Evolutionary conservation across 2,329 filamentous ascomycete species (phyloP).

Genomic region (Ascochyta pisi): DNA sequence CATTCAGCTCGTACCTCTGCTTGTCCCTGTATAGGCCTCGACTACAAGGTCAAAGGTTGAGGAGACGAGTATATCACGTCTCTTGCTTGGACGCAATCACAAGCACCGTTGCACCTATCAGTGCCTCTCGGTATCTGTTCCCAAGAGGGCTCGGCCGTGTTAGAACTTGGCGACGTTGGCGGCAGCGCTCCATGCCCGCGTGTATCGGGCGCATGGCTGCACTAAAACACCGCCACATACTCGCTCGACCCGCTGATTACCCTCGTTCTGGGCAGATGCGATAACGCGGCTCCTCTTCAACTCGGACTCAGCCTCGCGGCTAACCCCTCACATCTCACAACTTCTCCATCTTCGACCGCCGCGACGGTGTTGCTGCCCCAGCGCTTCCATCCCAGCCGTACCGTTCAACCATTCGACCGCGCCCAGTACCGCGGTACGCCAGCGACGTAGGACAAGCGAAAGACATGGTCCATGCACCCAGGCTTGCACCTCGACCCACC

Average conservation of each 20-base stretch:
- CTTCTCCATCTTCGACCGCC: slow-evolving; percentile 5
- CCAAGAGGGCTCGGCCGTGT: slow-evolving; percentile 15
- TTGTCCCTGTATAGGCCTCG: neutral
- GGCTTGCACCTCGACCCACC: slow-evolving; percentile 22
- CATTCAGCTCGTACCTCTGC: neutral
- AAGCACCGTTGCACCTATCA: slow-evolving; percentile 12
- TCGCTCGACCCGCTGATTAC: slow-evolving; percentile 19
- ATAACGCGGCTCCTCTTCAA: slow-evolving; percentile 21
- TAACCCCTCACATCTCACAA: slow-evolving; percentile 3
- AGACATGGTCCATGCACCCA: slow-evolving; percentile 48
- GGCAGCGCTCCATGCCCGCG: slow-evolving; percentile 7
- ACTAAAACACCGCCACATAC: slow-evolving; percentile 18
- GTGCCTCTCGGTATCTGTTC: slow-evolving; percentile 11
- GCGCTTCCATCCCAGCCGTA: neutral
- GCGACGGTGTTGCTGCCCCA: slow-evolving; percentile 10
- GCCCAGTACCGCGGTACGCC: slow-evolving; percentile 35
- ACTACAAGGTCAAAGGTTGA: neutral
- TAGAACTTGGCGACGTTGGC: slow-evolving; percentile 15
- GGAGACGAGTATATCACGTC: neutral
- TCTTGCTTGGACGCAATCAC: slow-evolving; percentile 5
- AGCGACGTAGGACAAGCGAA: slow-evolving; percentile 31
- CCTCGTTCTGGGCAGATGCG: slow-evolving; percentile 12
- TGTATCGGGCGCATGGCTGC: slow-evolving; percentile 8
- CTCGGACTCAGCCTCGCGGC: slow-evolving; percentile 5
- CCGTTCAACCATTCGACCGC: slow-evolving; percentile 1